These are phyloP conservation scores for Neonectria magnoliae DNA, from an alignment of 2,329 filamentous ascomycete species.

Conservation along the genomic window DNA sequence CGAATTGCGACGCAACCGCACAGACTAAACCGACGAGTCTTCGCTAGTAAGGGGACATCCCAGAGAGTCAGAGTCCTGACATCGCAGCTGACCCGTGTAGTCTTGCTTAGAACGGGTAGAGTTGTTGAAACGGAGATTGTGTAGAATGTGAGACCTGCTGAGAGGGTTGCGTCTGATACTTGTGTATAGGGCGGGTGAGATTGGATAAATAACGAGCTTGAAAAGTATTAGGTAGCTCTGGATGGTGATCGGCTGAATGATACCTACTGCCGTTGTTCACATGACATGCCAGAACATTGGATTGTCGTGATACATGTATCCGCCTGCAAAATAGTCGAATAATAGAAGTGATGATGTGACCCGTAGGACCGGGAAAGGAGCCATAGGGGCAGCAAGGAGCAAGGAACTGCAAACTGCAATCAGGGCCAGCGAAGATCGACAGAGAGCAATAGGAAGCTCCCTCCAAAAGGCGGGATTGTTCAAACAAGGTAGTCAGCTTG, in stretches of 20 bases:
- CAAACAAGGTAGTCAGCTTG: slow-evolving; percentile 22
- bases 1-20: slow-evolving; percentile 2
- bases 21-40: background rate
- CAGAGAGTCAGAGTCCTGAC: background rate
- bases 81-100: slow-evolving; percentile 4
- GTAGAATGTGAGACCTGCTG: background rate
- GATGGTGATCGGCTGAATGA: background rate
- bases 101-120: background rate
- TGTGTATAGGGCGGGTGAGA: background rate
- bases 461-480: slow-evolving; percentile 22
- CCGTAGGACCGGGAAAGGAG: slow-evolving; percentile 8
- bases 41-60: background rate
- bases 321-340: background rate
- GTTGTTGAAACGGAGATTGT: slow-evolving; percentile 1
- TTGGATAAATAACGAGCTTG: background rate
- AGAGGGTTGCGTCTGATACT: background rate
- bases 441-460: background rate
- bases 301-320: background rate
- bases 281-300: background rate
- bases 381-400: background rate
- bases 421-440: too few relatives aligned
- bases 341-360: background rate
- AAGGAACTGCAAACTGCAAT: background rate
- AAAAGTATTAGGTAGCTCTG: background rate
- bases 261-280: background rate